phyloP scores from a whole-genome alignment of 768 basidiomycete species.

The Stropharia rugosoannulata region DNA sequence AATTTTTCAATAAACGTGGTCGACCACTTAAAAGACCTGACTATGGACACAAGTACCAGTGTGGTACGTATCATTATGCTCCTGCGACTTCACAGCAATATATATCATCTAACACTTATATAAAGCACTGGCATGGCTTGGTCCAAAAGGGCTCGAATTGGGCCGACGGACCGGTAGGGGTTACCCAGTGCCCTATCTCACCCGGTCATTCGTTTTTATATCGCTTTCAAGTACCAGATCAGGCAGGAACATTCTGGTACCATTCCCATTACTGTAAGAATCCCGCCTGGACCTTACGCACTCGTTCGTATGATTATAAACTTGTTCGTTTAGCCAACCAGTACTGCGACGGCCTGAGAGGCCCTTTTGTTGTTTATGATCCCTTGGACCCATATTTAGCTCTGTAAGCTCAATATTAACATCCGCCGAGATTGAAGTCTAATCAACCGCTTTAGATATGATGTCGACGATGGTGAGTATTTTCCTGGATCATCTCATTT shows the following conservation, averaged over 20 bases:
- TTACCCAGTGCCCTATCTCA: slow-evolving; percentile 40
- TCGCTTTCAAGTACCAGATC: slow-evolving; percentile 28
- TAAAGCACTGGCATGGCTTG: slow-evolving; percentile 9
- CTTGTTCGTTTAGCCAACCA: slow-evolving; percentile 26
- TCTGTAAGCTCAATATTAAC: background rate
- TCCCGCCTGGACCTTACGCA: background rate
- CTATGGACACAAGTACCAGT: slow-evolving; percentile 5
- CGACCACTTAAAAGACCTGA: background rate
- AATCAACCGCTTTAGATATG: slow-evolving; percentile 7
- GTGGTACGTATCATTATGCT: background rate
- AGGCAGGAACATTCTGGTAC: slow-evolving; percentile 45
- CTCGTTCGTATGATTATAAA: background rate
- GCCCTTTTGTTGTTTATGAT: slow-evolving; percentile 47
- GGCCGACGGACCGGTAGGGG: slow-evolving; percentile 14
- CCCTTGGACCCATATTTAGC: slow-evolving; percentile 29
- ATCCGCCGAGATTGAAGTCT: slow-evolving; percentile 9
- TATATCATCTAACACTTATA: background rate
- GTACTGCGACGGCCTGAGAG: slow-evolving; percentile 56
- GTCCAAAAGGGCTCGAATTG: slow-evolving; percentile 1
- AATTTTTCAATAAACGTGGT: slow-evolving; percentile 5
- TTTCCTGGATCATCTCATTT: background rate
- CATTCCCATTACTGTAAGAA: slow-evolving; percentile 26
- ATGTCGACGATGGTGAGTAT: slow-evolving; percentile 39
- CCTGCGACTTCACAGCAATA: too few relatives aligned
- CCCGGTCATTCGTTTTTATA: slow-evolving; percentile 38